phyloP scores from a whole-genome alignment of 1,284 basidiomycete species.

The Pterulicium gracile region DNA sequence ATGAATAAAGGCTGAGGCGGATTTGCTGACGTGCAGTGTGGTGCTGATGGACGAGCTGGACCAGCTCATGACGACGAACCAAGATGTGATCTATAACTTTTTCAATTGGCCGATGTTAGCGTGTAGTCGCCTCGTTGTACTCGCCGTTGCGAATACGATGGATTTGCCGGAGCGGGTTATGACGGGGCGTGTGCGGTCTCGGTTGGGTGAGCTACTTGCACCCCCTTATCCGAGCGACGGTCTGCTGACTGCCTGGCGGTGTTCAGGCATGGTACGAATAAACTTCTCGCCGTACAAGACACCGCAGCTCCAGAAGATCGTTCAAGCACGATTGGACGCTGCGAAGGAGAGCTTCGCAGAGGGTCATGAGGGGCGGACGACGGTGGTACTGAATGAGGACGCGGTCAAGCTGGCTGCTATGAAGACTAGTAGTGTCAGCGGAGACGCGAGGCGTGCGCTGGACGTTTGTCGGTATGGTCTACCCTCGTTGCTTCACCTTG shows the following conservation, averaged over 20 bases:
- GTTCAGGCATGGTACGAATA: conserved; percentile 84
- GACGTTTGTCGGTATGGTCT: conserved; percentile 74
- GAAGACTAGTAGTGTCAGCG: conserved; percentile 87
- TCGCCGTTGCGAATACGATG: conserved; percentile 98
- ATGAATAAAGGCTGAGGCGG: too few species aligned
- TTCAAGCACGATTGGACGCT: conserved; percentile 65
- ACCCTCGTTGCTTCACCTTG: background rate
- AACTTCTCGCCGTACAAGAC: conserved; percentile 91
- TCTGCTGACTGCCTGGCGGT: background rate
- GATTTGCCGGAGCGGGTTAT: conserved; percentile 93
- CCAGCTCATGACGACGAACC: conserved; percentile 90
- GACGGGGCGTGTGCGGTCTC: conserved; percentile 85
- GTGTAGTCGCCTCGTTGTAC: conserved; percentile 82
- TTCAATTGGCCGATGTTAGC: conserved; percentile 97
- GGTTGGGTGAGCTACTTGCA: conserved; percentile 54
- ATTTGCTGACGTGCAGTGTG: too few species aligned
- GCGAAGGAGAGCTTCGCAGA: conserved; percentile 37
- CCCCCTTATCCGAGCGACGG: background rate
- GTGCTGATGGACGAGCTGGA: conserved; percentile 98
- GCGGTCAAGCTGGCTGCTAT: conserved; percentile 87
- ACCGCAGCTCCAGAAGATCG: conserved; percentile 77
- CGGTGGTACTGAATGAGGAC: conserved; percentile 59
- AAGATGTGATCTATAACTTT: conserved; percentile 98
- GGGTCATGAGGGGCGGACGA: conserved; percentile 17
- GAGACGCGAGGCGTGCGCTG: conserved; percentile 88